A percentile compares a stretch with the other conserved stretches of the same genome.
Evolutionary conservation across 306 rosid genomes (phyloP).

Genomic region (Rubus parviflorus): DNA sequence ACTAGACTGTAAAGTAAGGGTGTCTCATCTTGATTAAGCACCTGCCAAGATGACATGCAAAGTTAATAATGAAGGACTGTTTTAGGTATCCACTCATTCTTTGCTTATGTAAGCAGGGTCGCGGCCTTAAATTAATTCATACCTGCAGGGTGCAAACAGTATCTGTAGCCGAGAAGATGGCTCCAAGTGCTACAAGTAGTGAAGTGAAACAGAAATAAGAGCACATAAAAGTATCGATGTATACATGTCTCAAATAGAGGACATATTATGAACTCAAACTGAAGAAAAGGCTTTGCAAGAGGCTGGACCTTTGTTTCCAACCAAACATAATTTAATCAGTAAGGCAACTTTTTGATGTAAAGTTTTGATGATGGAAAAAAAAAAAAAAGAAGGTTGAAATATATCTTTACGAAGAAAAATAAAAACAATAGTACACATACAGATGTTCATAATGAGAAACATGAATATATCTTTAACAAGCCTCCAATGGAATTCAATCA

Average conservation of each 20-base stretch:
- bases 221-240: neutral
- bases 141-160: constrained; percentile 73
- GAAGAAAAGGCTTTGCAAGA: neutral
- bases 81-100: constrained; percentile 9
- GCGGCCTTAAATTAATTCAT: neutral
- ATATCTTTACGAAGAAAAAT: neutral
- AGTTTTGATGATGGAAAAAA: neutral
- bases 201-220: constrained; percentile 16
- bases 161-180: constrained; percentile 69
- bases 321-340: neutral
- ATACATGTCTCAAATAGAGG: neutral
- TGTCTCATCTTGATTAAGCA: constrained; percentile 72
- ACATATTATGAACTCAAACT: neutral
- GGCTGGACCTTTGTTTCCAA: neutral
- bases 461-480: neutral
- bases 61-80: constrained; percentile 4
- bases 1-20: constrained; percentile 67
- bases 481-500: neutral
- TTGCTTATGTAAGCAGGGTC: neutral
- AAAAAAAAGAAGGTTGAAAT: neutral
- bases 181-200: constrained; percentile 58
- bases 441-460: neutral
- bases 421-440: neutral
- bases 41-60: constrained; percentile 42
- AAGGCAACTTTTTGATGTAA: neutral